These are phyloP conservation scores for Panus rudis DNA, from an alignment of 768 basidiomycete genomes.

Conservation along the genomic window DNA sequence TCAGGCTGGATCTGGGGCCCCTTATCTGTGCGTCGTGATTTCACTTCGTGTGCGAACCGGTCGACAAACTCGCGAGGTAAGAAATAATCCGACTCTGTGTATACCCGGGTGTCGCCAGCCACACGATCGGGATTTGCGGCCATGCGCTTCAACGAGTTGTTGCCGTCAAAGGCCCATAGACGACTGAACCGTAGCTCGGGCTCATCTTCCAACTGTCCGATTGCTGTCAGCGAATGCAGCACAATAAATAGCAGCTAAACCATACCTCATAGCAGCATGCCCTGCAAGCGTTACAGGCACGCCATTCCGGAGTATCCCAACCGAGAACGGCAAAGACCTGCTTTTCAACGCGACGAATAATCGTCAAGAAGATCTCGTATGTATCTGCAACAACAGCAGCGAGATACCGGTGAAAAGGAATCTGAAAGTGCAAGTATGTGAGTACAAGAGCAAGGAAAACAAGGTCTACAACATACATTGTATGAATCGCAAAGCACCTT, in stretches of 20 bases:
- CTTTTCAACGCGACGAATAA: constrained; percentile 15
- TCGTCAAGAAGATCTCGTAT: constrained; percentile 30
- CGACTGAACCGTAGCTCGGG: constrained; percentile 16
- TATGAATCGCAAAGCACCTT: constrained; percentile 11
- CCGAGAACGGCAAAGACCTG: constrained; percentile 21
- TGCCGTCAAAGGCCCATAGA: constrained; percentile 18
- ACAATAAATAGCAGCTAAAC: background rate
- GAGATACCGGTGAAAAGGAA: constrained; percentile 19
- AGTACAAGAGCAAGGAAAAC: background rate
- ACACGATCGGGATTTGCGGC: constrained; percentile 13
- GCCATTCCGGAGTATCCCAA: constrained; percentile 25
- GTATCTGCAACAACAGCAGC: constrained; percentile 23
- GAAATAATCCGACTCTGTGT: constrained; percentile 21
- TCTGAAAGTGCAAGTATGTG: constrained; percentile 7
- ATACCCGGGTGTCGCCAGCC: constrained; percentile 13
- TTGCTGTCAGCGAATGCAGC: background rate
- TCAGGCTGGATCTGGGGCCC: too few species aligned
- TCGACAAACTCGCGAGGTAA: constrained; percentile 22
- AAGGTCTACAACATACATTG: constrained; percentile 2
- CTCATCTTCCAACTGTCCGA: constrained; percentile 24
- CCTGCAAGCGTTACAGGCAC: constrained; percentile 28
- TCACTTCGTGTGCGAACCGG: constrained; percentile 25
- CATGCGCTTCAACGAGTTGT: constrained; percentile 20
- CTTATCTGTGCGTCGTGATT: too few species aligned
- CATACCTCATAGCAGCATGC: constrained; percentile 30